phyloP scores from a whole-genome alignment of 73 alveolate species.

The Paramecium primaurelia region DNA sequence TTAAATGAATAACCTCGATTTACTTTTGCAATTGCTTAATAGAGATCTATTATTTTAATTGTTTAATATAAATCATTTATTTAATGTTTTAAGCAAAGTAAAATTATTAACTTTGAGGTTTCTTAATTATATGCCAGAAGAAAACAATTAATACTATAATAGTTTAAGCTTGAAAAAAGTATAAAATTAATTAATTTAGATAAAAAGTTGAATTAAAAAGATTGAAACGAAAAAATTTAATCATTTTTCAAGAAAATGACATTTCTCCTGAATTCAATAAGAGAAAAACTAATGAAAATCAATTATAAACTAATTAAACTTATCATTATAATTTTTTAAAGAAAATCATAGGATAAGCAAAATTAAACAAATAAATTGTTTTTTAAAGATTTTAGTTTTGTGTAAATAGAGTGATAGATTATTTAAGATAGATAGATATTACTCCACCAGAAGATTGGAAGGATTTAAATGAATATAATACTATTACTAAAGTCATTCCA shows the following conservation, averaged over 20 bases:
- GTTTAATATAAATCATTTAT: neutral
- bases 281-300: neutral
- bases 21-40: neutral
- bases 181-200: neutral
- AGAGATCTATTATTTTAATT: neutral
- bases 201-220: neutral
- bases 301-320: neutral
- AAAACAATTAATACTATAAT: neutral
- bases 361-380: neutral
- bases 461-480: conserved; percentile 2
- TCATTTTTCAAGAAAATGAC: neutral
- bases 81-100: neutral
- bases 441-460: conserved; percentile 56
- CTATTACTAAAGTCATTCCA: neutral
- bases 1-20: neutral
- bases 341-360: neutral
- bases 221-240: neutral
- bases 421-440: neutral
- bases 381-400: neutral
- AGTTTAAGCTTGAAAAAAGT: neutral
- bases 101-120: neutral
- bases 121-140: conserved; percentile 3
- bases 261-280: neutral
- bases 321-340: neutral
- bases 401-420: neutral